Base-by-base conservation (phyloP, 2,329 filamentous ascomycete species). In the Penicillium hesseltinei region DNA sequence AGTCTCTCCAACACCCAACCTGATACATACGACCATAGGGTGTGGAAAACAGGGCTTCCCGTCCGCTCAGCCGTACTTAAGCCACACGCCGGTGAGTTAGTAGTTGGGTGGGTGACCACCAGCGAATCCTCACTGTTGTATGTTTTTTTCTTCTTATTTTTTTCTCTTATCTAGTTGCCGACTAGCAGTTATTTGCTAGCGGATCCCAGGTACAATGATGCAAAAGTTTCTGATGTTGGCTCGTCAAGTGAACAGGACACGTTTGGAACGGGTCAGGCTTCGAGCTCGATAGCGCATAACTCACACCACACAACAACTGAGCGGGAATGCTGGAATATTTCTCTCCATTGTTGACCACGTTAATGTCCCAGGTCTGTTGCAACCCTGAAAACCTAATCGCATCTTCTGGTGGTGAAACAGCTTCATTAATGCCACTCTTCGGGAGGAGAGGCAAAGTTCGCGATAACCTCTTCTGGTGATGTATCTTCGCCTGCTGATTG, bases 191-290 rank as follows among this genome's bases (percentile, higher is more conserved):
- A 23, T 23, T 23, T 23, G 23, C 23, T 23, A 23, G 23, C 23
- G 23, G 23, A 23, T 23, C 23, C 23, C 23, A 4, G 23, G 23
- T 60, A 76, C 74, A 76, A 50, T 76, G 74, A 58, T 75, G 66
- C 2, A 76, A 54, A 17, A 76, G 66, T 43, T 70, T 70, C 43
- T 76, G 72, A 49, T 76, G 71, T 45, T 73, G 60, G 19, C 65
- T 62, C 6, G 70, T 73, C 15, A 76, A 57, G 19, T 62, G 66
- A 29, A 75, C 60, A 7, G 73, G 73, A 54, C 71, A 73, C 19
- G 62, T 69, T 29, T 75, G 70, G 49, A 76, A 76, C 1, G 73
- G 74, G 46, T 76, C 73, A 4, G 71, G 61, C 19, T 61, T 58
- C 42, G 61, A 67, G 56, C 49, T 63, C 2, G 63, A 65, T 2